phyloP scores from a whole-genome alignment of 306 rosid species.

The Corylus americana region DNA sequence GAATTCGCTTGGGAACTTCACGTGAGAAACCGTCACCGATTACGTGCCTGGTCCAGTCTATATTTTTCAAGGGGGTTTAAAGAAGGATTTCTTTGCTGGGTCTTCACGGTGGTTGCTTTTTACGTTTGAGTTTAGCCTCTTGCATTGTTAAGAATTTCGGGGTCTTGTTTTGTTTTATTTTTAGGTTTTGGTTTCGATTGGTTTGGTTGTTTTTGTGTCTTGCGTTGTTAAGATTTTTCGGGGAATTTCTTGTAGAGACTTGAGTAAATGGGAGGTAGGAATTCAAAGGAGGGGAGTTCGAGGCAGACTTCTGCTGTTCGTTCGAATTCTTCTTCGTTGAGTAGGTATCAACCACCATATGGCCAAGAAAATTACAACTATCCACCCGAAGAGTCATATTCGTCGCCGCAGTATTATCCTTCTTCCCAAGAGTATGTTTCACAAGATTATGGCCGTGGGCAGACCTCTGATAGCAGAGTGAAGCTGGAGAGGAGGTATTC shows the following conservation, averaged over 20 bases:
- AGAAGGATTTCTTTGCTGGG: not conserved
- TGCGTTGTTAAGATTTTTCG: slow-evolving; percentile 23
- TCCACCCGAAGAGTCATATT: slow-evolving; percentile 46
- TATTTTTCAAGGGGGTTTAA: too few species aligned
- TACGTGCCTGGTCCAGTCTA: not conserved
- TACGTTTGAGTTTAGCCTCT: not conserved
- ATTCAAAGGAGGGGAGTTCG: slow-evolving; percentile 56
- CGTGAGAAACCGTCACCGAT: too few species aligned
- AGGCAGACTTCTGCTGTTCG: slow-evolving; percentile 49
- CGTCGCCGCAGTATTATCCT: slow-evolving; percentile 39
- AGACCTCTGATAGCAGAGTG: slow-evolving; percentile 19
- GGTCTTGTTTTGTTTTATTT: slow-evolving; percentile 19
- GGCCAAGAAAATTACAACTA: slow-evolving; percentile 48
- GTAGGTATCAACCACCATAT: slow-evolving; percentile 37
- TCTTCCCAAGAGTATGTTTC: slow-evolving; percentile 17
- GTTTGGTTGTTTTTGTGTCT: slow-evolving; percentile 18
- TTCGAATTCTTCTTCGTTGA: slow-evolving; percentile 40
- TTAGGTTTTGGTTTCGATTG: slow-evolving; percentile 9
- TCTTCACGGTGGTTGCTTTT: not conserved
- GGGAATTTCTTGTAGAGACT: slow-evolving; percentile 25
- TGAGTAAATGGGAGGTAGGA: slow-evolving; percentile 72
- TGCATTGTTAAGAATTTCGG: not conserved
- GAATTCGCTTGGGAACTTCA: not conserved
- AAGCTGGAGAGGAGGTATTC: slow-evolving; percentile 74
- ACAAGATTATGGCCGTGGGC: slow-evolving; percentile 16